Percentiles rank a stretch among this genome's conserved stretches.
Conservation (phyloP, 805 yeast species). For the Kodamaea jinghongensis region DNA sequence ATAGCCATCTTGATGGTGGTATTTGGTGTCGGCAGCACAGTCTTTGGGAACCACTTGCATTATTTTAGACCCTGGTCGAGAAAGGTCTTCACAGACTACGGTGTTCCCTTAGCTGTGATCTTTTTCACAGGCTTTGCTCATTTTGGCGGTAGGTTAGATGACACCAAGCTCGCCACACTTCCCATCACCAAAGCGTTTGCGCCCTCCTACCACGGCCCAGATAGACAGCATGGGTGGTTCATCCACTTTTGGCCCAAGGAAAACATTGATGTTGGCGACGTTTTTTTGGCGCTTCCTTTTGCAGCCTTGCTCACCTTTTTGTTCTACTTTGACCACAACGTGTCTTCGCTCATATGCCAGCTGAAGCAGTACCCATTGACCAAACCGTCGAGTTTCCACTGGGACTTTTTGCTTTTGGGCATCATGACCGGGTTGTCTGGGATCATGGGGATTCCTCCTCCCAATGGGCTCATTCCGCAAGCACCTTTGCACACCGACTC, state of each 20-base stretch:
- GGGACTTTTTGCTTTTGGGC: constrained; percentile 85
- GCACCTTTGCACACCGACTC: constrained; percentile 92
- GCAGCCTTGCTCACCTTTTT: constrained; percentile 79
- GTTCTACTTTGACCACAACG: constrained; percentile 94
- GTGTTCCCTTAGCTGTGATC: constrained; percentile 77
- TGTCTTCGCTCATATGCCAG: constrained; percentile 91
- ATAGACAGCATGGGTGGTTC: constrained; percentile 66
- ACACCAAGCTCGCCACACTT: constrained; percentile 55
- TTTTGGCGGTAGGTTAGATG: constrained; percentile 74
- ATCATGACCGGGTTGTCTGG: constrained; percentile 86
- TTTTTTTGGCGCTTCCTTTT: constrained; percentile 90
- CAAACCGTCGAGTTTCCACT: constrained; percentile 90
- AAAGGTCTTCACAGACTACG: constrained; percentile 78
- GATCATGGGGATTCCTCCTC: constrained; percentile 87
- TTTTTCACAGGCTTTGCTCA: constrained; percentile 93
- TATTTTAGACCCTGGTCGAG: constrained; percentile 60
- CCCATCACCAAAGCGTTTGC: constrained; percentile 71
- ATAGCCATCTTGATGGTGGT: constrained; percentile 73
- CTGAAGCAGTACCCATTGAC: constrained; percentile 72
- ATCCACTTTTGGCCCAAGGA: constrained; percentile 65
- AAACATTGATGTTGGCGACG: constrained; percentile 63
- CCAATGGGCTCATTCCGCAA: constrained; percentile 95
- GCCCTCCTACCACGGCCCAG: constrained; percentile 53
- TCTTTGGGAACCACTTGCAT: constrained; percentile 60
- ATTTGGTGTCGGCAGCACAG: constrained; percentile 61